Evolutionary conservation across 495 filamentous ascomycete species (phyloP).

Genomic region (Astrothelium macrocarpum): DNA sequence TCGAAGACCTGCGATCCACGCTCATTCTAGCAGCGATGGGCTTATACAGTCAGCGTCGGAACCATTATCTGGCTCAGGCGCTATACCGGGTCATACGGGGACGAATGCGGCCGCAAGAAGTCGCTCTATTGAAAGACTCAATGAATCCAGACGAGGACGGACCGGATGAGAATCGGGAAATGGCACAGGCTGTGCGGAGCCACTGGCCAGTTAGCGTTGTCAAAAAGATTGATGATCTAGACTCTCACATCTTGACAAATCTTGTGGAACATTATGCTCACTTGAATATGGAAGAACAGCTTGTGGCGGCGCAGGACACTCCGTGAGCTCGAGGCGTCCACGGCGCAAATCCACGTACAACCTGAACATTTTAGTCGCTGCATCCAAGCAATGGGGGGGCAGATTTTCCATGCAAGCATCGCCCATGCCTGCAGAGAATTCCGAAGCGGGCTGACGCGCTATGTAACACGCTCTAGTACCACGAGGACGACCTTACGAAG

Average conservation of each 20-base stretch:
- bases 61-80: background rate
- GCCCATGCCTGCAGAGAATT: too few species aligned
- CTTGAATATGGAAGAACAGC: background rate
- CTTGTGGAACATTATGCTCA: background rate
- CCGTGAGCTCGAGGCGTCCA: too few species aligned
- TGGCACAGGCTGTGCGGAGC: background rate
- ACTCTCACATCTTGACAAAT: background rate
- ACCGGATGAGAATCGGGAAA: background rate
- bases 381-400: too few species aligned
- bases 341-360: too few species aligned
- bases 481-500: too few species aligned
- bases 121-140: background rate
- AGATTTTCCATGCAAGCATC: too few species aligned
- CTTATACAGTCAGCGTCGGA: background rate
- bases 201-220: background rate
- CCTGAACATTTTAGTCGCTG: too few species aligned
- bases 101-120: background rate
- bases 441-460: too few species aligned
- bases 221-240: background rate
- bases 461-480: too few species aligned
- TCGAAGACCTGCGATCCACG: background rate
- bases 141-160: background rate
- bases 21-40: background rate
- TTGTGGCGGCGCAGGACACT: background rate
- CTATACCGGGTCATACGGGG: background rate